A percentile compares a stretch with the other conserved stretches of the same genome.
Conservation (phyloP, 2,329 filamentous ascomycete species). For the Colletotrichum coccodes region DNA sequence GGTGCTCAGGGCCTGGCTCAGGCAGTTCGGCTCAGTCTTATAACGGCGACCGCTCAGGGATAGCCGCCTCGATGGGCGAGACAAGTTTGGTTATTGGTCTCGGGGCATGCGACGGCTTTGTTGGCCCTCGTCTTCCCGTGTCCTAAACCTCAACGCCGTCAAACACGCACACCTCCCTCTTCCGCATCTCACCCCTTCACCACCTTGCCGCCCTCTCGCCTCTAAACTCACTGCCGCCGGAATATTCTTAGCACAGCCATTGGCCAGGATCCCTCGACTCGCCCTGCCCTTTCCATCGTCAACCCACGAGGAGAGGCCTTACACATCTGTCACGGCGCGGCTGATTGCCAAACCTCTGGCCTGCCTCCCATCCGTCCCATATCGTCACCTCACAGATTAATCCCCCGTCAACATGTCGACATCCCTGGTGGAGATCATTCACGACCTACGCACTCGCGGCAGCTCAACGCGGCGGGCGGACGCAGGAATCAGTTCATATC, state of each 20-base stretch:
- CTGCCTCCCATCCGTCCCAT: slow-evolving; percentile 13
- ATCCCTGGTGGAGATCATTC: slow-evolving; percentile 28
- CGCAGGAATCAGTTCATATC: slow-evolving; percentile 32
- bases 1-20: too few species aligned
- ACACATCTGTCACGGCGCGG: slow-evolving; percentile 6
- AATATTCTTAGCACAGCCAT: slow-evolving; percentile 16
- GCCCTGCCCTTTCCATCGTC: neutral
- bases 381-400: slow-evolving; percentile 9
- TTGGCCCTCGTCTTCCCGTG: slow-evolving; percentile 2
- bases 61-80: too few species aligned
- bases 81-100: too few species aligned
- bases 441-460: neutral
- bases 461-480: slow-evolving; percentile 6
- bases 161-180: neutral
- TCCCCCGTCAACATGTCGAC: neutral
- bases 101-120: neutral
- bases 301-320: neutral
- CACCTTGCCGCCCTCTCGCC: neutral
- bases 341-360: slow-evolving; percentile 29
- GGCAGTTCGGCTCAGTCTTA: too few species aligned
- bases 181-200: neutral
- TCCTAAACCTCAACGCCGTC: slow-evolving; percentile 4
- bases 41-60: too few species aligned
- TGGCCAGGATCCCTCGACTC: slow-evolving; percentile 20
- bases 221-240: slow-evolving; percentile 4